Base-by-base conservation (phyloP, 768 basidiomycete species). In the Boletus sp. region DNA sequence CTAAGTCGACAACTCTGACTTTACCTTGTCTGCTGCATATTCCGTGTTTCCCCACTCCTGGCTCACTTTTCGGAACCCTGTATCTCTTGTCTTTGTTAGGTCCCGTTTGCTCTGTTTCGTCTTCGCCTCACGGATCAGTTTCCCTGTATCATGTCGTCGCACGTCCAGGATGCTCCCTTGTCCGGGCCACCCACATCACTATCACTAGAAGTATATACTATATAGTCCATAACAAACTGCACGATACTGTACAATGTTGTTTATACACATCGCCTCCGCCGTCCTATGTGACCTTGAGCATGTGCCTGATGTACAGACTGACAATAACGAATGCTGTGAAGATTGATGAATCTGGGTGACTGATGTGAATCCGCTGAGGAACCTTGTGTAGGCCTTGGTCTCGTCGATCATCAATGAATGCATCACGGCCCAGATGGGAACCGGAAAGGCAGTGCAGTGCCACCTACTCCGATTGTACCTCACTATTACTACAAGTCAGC, bases 161-260 rank as follows among this genome's bases (percentile, higher is more conserved):
- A 38, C 45, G 38, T 30, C 39, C 38, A 7, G 39, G 50, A 40
- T 35, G 51, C 57, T 44, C 21, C 50, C 39, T 44, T 35, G 54
- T 47, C 47, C 47, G 13, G 19, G 41, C 37, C 43, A 21, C n/a
- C 50, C 53, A 47, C 67, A 63, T 55, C 65, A 57, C 67, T 61
- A 59, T 58, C 63, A 56, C 57, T 58, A 58, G 63, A 69, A 67
- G 55, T 61, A 56, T 67, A 67, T 69, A 68, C 65, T 54, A 48
- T 68, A 68, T 70, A 68, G 60, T 66, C 35, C 57, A 50, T 60
- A 59, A 54, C 41, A 29, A 65, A 62, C 38, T 69, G 66, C 67
- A 60, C 13, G 58, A 70, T 69, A 69, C 57, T 69, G 67, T 69
- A 69, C 66, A 68, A 30, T 61, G 62, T 65, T 70, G 68, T 69